Percentiles rank a stretch among this genome's conserved stretches.
Conservation (phyloP, 2,329 filamentous ascomycete species). For the Calonectria pauciramosa region DNA sequence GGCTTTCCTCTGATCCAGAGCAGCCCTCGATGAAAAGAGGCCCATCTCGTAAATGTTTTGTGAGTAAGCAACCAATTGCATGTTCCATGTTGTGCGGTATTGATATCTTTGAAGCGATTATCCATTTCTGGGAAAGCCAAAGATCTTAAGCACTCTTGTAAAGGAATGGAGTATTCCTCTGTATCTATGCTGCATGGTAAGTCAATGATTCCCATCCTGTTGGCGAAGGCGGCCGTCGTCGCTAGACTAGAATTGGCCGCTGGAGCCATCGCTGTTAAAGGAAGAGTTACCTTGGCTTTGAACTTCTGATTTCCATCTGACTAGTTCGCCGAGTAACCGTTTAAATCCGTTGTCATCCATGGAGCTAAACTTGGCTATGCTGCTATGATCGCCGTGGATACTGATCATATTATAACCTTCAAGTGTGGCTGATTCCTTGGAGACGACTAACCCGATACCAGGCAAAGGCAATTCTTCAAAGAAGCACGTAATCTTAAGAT, state of each 20-base stretch:
- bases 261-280: background rate
- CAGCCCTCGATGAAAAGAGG: background rate
- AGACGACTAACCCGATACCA: conserved; percentile 41
- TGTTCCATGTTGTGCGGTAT: background rate
- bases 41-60: background rate
- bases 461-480: conserved; percentile 51
- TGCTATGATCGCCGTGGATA: conserved; percentile 50
- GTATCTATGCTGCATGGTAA: background rate
- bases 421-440: conserved; percentile 48
- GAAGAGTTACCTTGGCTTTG: background rate
- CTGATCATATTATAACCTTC: conserved; percentile 44
- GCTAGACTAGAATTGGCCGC: background rate
- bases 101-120: background rate
- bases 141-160: background rate
- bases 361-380: conserved; percentile 51
- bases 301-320: conserved; percentile 12
- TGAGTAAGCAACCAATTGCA: background rate
- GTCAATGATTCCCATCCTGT: background rate
- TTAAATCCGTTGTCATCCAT: conserved; percentile 47
- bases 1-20: background rate
- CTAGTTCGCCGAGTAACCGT: conserved; percentile 40
- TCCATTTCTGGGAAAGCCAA: no score
- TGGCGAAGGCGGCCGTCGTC: background rate
- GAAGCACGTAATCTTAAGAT: conserved; percentile 50
- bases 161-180: background rate